Conservation (phyloP, 345 rosid species). For the Moricandia moricandioides region DNA sequence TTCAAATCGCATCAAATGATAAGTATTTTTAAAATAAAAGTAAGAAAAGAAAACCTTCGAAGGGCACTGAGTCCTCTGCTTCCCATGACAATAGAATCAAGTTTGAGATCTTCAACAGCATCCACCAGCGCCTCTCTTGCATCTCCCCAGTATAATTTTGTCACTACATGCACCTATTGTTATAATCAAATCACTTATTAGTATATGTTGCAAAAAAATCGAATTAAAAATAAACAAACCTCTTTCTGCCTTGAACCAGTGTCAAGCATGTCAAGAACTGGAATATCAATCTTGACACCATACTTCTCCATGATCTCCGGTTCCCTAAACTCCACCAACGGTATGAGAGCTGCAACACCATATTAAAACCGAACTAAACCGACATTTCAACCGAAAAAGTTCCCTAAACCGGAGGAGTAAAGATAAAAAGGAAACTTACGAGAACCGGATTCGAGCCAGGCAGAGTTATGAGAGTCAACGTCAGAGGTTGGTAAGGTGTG, state of each 20-base stretch:
- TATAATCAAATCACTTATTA: slow-evolving; percentile 1
- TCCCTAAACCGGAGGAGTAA: neutral
- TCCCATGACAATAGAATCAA: slow-evolving; percentile 86
- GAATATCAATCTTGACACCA: slow-evolving; percentile 53
- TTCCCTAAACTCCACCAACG: slow-evolving; percentile 76
- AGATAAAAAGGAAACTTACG: slow-evolving; percentile 48
- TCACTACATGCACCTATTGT: slow-evolving; percentile 35
- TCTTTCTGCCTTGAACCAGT: slow-evolving; percentile 84
- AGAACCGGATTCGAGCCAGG: slow-evolving; percentile 62
- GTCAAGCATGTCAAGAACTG: slow-evolving; percentile 77
- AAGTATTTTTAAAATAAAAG: neutral
- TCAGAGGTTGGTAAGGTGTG: slow-evolving; percentile 50
- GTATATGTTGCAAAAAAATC: neutral
- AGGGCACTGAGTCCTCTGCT: slow-evolving; percentile 90
- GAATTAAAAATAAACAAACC: slow-evolving; percentile 31
- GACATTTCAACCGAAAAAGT: neutral
- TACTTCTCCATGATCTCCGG: slow-evolving; percentile 67
- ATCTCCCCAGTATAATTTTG: slow-evolving; percentile 90
- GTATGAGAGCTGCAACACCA: slow-evolving; percentile 65
- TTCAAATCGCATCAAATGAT: neutral
- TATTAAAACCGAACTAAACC: neutral
- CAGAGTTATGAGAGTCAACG: slow-evolving; percentile 48
- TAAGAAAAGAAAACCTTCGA: slow-evolving; percentile 41
- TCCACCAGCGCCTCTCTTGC: slow-evolving; percentile 84
- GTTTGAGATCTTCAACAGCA: slow-evolving; percentile 69